Base-by-base conservation (phyloP, 1,284 basidiomycete species). In the Trametes versicolor region DNA sequence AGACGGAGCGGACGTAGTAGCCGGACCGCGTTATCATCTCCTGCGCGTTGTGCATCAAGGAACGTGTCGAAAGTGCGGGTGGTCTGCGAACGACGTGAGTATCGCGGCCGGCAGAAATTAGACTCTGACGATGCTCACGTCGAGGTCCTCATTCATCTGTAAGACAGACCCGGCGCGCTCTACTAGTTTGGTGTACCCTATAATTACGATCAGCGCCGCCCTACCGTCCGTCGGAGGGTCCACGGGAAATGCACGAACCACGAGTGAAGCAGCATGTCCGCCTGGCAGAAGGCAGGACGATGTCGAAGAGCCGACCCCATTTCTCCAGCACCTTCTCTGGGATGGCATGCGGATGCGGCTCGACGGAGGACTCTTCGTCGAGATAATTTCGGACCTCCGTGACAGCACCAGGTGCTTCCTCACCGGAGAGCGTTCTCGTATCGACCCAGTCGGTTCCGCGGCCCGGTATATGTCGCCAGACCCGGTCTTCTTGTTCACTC, bases 251-350 rank as follows among this genome's bases (percentile, higher is more conserved):
- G 17, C 19, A 56, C 54, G 23, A 15, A 91, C 91, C 91, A 78
- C 92, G 78, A 21, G 92, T 94, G 71, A 94, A 94, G 74, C 92
- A 94, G 69, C 92, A 93, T 1, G 85, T 87, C 56, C 90, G 78
- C 49, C 74, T 75, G n/a, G 85, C 78, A 5, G 85, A 87, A 0
- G 90, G 90, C 9, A 85, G 73, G 10, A 92, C 88, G 53, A 94
- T 92, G 70, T 94, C 92, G 71, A 93, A 93, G 27, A 93, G 76
- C 27, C 87, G 80, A 0, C 91, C 92, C 90, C 92, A 93, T 75
- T 89, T 92, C 68, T 77, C 70, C 12, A 94, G 76, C n/a, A 91
- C 82, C 58, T 83, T 86, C 61, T 89, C 86, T 2, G 89, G 83
- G 13, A 93, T 81, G 21, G 72, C 76, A 65, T 77, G 78, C 37